Base-by-base conservation (phyloP, 1,284 basidiomycete species). In the Calocybe gambosa region DNA sequence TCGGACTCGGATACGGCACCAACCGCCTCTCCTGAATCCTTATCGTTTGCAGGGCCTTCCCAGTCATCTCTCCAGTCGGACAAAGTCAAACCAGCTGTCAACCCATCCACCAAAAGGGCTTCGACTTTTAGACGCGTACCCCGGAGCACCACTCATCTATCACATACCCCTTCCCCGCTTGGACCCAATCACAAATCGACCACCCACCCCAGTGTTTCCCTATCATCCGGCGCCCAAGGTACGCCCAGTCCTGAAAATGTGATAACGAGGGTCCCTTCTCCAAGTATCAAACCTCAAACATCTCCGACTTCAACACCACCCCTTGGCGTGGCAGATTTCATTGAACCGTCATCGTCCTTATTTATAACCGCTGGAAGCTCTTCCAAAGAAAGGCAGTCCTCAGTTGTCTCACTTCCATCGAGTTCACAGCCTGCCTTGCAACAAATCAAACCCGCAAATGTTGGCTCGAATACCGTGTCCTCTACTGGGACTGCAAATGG, bases 71-170 rank as follows among this genome's bases (percentile, higher is more conserved):
- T 23, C 3, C 39, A 29, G 28, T 10, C 28, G 13, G 28, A 18
- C 31, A 35, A 39, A 40, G 25, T 15, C 51, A 36, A 42, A 38
- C 39, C 46, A 26, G 51, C 50, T 28, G 52, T 62, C 8, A 29
- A 46, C 38, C n/a, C 61, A 12, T 53, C 63, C 19, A 43, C 67
- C 12, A 67, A 70, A 12, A 79, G 68, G 53, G 54, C 68, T 1
- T 78, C 82, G 2, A 83, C 79, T 0, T 82, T 85, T 58, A 70
- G 84, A 28, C 77, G 74, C 47, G 60, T 85, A 19, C 75, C 76
- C 10, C 63, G 66, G 13, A 74, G 73, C 20, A 62, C 65, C 36
- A 47, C 69, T 5, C 66, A 66, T 33, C 52, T 63, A 25, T 54
- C 67, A 0, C 44, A 69, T 10, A 58, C 65, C 15, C 62, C 74